phyloP scores from a whole-genome alignment of 305 asterid genomes.

The Plantago coronopus region DNA sequence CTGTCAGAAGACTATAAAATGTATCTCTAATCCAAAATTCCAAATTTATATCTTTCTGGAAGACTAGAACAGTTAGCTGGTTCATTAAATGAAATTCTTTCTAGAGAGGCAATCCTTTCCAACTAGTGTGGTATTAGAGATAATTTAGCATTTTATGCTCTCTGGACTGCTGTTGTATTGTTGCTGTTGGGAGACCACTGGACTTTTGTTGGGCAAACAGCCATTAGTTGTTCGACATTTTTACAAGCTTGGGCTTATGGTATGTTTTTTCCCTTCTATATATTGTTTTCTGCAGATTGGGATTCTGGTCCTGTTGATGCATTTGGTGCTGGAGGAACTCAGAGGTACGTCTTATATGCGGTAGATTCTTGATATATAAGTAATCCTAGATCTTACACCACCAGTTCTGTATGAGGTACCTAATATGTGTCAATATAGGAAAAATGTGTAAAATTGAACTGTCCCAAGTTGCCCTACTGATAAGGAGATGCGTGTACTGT shows the following conservation, averaged over 20 bases:
- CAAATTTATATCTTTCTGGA: not conserved
- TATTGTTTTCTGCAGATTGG: constrained; percentile 58
- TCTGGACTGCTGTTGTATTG: not conserved
- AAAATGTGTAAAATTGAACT: too few species aligned
- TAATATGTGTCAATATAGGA: not conserved
- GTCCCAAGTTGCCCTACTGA: not conserved
- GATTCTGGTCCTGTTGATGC: constrained; percentile 79
- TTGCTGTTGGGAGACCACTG: not conserved
- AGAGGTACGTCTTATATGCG: constrained; percentile 44
- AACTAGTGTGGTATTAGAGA: not conserved
- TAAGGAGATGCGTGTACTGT: not conserved
- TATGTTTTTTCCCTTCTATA: constrained; percentile 10
- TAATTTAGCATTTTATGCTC: not conserved
- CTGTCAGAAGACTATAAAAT: not conserved
- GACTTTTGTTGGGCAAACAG: not conserved
- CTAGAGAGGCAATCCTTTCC: not conserved
- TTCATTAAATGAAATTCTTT: not conserved
- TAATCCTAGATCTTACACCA: not conserved
- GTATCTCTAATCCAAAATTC: not conserved
- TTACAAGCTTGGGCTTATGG: constrained; percentile 3
- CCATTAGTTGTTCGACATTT: not conserved
- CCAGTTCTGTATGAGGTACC: not conserved
- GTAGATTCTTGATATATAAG: not conserved
- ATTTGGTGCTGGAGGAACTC: constrained; percentile 52
- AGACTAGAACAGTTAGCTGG: not conserved